Conservation (phyloP, 2,329 filamentous ascomycete genomes). For the Cryphonectria nitschkei region DNA sequence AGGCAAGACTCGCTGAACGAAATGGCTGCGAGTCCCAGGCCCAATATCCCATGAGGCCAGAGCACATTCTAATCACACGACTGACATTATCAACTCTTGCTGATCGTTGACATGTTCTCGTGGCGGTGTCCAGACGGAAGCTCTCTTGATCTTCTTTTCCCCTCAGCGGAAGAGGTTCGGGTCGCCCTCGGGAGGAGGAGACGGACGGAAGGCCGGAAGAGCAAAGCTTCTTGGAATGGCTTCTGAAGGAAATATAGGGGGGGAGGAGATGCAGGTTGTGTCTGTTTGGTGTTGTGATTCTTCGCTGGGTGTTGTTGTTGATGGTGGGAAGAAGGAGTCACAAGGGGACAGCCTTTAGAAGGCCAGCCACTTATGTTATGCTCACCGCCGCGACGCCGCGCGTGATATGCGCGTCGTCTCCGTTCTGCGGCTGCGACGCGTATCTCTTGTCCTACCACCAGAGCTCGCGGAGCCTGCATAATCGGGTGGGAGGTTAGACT, state of each 20-base stretch:
- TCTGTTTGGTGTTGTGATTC: conserved; percentile 6
- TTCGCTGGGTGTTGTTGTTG: background rate
- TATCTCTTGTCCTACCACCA: conserved; percentile 46
- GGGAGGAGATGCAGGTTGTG: conserved; percentile 23
- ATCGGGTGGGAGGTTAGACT: conserved; percentile 28
- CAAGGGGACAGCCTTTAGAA: conserved; percentile 14
- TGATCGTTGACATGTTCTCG: conserved; percentile 9
- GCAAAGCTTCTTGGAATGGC: conserved; percentile 16
- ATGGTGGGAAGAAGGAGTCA: background rate
- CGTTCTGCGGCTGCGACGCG: conserved; percentile 35
- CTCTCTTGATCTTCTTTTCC: conserved; percentile 24
- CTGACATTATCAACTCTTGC: background rate
- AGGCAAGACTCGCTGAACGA: conserved; percentile 7
- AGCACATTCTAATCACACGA: conserved; percentile 12
- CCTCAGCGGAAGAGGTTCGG: conserved; percentile 27
- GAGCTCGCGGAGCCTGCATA: conserved; percentile 42
- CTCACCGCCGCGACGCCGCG: conserved; percentile 27
- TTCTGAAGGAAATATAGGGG: conserved; percentile 19
- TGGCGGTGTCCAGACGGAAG: background rate
- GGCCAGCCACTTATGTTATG: conserved; percentile 7
- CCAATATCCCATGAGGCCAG: conserved; percentile 13
- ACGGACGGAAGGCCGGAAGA: conserved; percentile 23
- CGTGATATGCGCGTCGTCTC: conserved; percentile 29
- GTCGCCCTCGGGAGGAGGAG: conserved; percentile 27
- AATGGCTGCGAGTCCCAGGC: conserved; percentile 9